Evolutionary conservation across 495 filamentous ascomycete genomes (phyloP).

Genomic region (Chaetomium tenue): DNA sequence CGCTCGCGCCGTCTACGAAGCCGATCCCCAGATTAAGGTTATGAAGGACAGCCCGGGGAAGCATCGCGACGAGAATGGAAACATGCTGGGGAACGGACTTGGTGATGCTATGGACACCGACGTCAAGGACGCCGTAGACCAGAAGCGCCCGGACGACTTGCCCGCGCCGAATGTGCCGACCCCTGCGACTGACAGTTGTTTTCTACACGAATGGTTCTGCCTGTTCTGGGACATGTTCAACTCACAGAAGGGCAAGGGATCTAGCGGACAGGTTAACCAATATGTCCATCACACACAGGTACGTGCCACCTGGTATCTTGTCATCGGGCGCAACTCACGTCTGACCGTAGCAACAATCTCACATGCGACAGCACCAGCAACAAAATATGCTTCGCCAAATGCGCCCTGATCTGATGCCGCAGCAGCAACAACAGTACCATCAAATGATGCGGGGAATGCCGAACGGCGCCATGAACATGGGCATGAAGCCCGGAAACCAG

Average conservation of each 20-base stretch:
- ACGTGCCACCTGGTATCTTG: neutral
- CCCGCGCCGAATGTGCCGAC: slow-evolving; percentile 68
- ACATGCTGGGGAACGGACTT: slow-evolving; percentile 63
- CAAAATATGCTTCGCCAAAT: slow-evolving; percentile 68
- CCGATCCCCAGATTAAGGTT: slow-evolving; percentile 56
- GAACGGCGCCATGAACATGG: slow-evolving; percentile 47
- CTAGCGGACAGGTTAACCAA: slow-evolving; percentile 55
- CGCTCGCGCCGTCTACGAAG: slow-evolving; percentile 69
- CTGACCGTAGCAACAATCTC: slow-evolving; percentile 57
- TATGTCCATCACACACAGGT: slow-evolving; percentile 84
- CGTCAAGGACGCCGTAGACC: slow-evolving; percentile 68
- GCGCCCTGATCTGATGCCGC: slow-evolving; percentile 49
- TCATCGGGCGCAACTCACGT: slow-evolving; percentile 22
- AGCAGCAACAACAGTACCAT: slow-evolving; percentile 47
- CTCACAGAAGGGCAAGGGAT: slow-evolving; percentile 65
- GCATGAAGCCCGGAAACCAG: slow-evolving; percentile 52
- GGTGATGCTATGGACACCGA: slow-evolving; percentile 83
- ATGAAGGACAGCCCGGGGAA: slow-evolving; percentile 58
- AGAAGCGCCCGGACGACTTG: slow-evolving; percentile 73
- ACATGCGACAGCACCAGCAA: slow-evolving; percentile 63
- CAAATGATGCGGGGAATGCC: slow-evolving; percentile 52
- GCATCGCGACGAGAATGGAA: slow-evolving; percentile 62
- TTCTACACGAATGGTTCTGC: slow-evolving; percentile 92
- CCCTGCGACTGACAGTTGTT: slow-evolving; percentile 68
- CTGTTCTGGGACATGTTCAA: slow-evolving; percentile 94